These are phyloP conservation scores for Davidsoniella neocaledoniae DNA, from an alignment of 2,329 filamentous ascomycete genomes.

Conservation along the genomic window DNA sequence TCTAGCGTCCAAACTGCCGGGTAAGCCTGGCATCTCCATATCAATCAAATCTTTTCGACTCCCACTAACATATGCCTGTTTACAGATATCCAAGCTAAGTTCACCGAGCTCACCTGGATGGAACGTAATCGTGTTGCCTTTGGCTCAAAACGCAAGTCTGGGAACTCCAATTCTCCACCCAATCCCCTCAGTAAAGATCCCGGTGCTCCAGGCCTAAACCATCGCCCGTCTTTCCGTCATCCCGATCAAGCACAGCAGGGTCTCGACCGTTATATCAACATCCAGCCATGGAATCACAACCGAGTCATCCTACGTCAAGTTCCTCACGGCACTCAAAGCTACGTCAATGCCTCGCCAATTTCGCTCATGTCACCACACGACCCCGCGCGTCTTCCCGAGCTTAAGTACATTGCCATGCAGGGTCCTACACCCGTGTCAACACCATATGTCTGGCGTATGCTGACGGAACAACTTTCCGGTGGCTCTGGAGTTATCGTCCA, in stretches of 20 bases:
- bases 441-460: constrained; percentile 88
- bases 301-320: constrained; percentile 60
- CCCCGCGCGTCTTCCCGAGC: constrained; percentile 21
- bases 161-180: constrained; percentile 1
- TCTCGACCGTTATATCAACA: constrained; percentile 75
- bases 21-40: constrained; percentile 16
- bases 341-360: constrained; percentile 70
- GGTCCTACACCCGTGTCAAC: constrained; percentile 65
- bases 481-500: constrained; percentile 76
- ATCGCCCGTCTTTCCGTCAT: constrained; percentile 8
- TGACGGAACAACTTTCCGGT: constrained; percentile 52
- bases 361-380: constrained; percentile 30
- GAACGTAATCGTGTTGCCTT: constrained; percentile 31
- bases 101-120: constrained; percentile 35
- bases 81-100: constrained; percentile 33
- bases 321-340: constrained; percentile 54
- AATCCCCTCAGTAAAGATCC: constrained; percentile 5
- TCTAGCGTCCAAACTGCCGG: constrained; percentile 22
- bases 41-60: not conserved
- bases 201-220: not conserved
- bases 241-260: constrained; percentile 10
- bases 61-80: not conserved
- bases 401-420: constrained; percentile 79
- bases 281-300: constrained; percentile 79
- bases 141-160: constrained; percentile 10